A percentile compares a stretch with the other conserved stretches of the same genome.
These are phyloP conservation scores for Parafenestella ontariensis DNA, from an alignment of 2,329 filamentous ascomycete genomes.

Conservation along the genomic window DNA sequence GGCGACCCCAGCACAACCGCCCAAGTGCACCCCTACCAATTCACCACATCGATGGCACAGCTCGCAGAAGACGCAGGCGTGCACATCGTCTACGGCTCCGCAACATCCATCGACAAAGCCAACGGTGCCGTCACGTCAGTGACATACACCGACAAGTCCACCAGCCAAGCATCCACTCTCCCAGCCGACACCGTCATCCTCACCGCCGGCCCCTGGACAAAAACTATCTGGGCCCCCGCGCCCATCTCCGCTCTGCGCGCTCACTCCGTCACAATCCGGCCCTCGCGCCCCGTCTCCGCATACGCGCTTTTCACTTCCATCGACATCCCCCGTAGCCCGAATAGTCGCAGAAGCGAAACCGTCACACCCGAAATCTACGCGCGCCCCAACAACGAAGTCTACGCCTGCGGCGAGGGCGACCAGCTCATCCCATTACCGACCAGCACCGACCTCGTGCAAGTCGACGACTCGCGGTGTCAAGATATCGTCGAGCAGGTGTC, in stretches of 20 bases:
- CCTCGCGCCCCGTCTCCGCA: constrained; percentile 67
- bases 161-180: constrained; percentile 55
- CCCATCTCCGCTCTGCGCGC: constrained; percentile 68
- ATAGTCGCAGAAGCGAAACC: constrained; percentile 48
- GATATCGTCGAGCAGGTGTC: constrained; percentile 83
- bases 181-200: constrained; percentile 65
- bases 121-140: constrained; percentile 68
- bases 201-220: constrained; percentile 69
- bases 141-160: constrained; percentile 64
- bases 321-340: constrained; percentile 65
- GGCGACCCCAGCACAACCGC: constrained; percentile 81
- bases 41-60: constrained; percentile 82
- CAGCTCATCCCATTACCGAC: constrained; percentile 74
- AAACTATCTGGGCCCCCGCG: constrained; percentile 58
- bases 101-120: constrained; percentile 69
- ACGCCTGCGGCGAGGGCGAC: constrained; percentile 93
- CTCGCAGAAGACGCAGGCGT: constrained; percentile 69
- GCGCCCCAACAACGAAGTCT: constrained; percentile 85
- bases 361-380: constrained; percentile 95
- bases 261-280: constrained; percentile 68
- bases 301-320: constrained; percentile 90
- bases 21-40: constrained; percentile 91
- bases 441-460: constrained; percentile 75
- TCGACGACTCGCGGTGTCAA: constrained; percentile 79
- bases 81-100: constrained; percentile 70